phyloP scores from a whole-genome alignment of 164 flowering plant species.

The Umbilicus rupestris region DNA sequence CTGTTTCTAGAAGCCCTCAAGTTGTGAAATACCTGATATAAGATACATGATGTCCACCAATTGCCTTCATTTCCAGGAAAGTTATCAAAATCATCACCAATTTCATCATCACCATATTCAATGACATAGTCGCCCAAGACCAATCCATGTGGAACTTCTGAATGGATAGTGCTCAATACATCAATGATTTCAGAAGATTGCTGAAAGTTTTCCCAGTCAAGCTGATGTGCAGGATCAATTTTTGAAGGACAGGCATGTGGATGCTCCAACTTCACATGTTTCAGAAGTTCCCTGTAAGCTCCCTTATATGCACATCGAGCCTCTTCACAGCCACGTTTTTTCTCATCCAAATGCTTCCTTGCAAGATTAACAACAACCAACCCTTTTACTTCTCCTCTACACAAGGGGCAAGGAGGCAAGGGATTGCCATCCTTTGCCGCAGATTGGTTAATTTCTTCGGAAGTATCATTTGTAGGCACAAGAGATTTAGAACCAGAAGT shows the following conservation, averaged over 20 bases:
- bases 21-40: conserved; percentile 84
- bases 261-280: conserved; percentile 66
- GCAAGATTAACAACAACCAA: conserved; percentile 63
- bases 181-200: conserved; percentile 88
- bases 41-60: conserved; percentile 94
- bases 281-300: conserved; percentile 54
- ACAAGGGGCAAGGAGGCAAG: conserved; percentile 68
- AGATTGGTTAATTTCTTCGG: conserved; percentile 19
- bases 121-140: conserved; percentile 95
- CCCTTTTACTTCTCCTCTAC: conserved; percentile 93
- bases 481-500: conserved; percentile 22
- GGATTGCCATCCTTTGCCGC: conserved; percentile 18
- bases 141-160: conserved; percentile 87
- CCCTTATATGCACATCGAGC: conserved; percentile 54
- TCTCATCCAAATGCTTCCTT: conserved; percentile 50
- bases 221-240: conserved; percentile 81
- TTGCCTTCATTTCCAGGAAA: conserved; percentile 75
- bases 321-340: conserved; percentile 70
- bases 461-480: conserved; percentile 22
- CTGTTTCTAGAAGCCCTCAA: conserved; percentile 76
- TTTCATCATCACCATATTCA: conserved; percentile 80
- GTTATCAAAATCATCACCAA: conserved; percentile 78
- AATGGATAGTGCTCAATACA: conserved; percentile 86
- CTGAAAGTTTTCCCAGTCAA: conserved; percentile 96
- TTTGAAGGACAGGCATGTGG: conserved; percentile 88